Percentiles rank a stretch among this genome's conserved stretches.
These are phyloP conservation scores for Sphagnum contortum DNA, from an alignment of 225 moss, liverwort and hornwort genomes.

Conservation along the genomic window DNA sequence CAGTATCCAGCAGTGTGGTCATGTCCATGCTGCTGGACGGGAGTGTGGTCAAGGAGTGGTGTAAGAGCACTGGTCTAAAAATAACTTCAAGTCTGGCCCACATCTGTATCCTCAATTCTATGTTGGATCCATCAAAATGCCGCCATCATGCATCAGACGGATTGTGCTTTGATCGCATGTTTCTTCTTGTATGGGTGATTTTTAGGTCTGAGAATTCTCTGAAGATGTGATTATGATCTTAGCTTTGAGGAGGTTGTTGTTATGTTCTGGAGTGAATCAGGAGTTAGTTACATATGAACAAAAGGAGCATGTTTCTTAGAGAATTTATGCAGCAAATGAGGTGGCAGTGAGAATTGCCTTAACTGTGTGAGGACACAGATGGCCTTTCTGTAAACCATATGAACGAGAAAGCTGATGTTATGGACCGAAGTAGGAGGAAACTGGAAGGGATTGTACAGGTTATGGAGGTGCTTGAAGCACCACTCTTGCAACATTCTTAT, in stretches of 20 bases:
- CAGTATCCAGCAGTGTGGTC: slow-evolving; percentile 89
- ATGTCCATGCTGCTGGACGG: slow-evolving; percentile 87
- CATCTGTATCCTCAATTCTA: slow-evolving; percentile 57
- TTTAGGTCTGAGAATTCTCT: no score
- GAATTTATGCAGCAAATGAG: no score
- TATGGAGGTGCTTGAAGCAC: slow-evolving; percentile 85
- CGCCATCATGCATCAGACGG: no score
- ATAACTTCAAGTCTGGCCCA: slow-evolving; percentile 52
- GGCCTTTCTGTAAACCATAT: slow-evolving; percentile 64
- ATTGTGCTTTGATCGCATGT: no score
- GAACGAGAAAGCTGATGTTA: slow-evolving; percentile 52
- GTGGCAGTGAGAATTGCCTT: slow-evolving; percentile 3
- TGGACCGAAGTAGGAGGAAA: slow-evolving; percentile 67
- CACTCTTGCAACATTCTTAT: slow-evolving; percentile 59
- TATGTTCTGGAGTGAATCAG: no score
- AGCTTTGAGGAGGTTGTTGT: no score
- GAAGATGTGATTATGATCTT: no score
- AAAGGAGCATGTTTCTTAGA: no score
- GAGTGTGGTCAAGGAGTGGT: slow-evolving; percentile 97
- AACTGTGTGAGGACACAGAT: slow-evolving; percentile 45
- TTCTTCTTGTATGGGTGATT: no score
- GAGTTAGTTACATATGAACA: no score
- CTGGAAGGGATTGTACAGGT: slow-evolving; percentile 72
- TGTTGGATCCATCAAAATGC: no score
- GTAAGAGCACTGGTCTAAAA: slow-evolving; percentile 56